Evolutionary conservation across 176 grass and related monocot genomes (phyloP), one percentile per base, ranked within the genome.

Genomic region (Areca catechu): DNA sequence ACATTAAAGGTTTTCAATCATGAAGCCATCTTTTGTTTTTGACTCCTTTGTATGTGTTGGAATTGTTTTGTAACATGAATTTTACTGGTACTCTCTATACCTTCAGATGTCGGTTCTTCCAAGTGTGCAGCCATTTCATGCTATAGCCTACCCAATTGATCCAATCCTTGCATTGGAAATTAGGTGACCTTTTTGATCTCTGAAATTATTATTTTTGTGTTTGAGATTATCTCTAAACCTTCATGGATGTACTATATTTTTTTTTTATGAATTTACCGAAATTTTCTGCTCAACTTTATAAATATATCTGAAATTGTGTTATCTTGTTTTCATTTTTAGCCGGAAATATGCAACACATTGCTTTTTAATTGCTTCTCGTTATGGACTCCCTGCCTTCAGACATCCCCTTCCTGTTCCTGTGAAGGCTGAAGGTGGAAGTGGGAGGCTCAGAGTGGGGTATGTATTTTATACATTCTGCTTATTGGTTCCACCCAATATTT

Each of bases 51-150:
- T 53, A 54, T 4, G 48, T 2, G 21, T 51, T 30, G 16, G 17
- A 34, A 43, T 43, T 12, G 9, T 43, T 43, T 43, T 43, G 34
- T 43, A 43, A 43, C 34, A 43, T 43, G 34, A 43, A 43, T 43
- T 43, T 12, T 14, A 43, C 9, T 43, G 7, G 1, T 12, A 43
- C 34, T 43, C 27, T 24, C 7, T 56, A 22, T 57, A 28, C n/a
- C 30, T 72, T 59, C 63, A 76, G 51, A 63, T 63, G 29, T 49
- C 56, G 19, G 24, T 95, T 72, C 84, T 95, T 62, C 89, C 89
- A 64, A 88, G 89, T 64, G 89, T 95, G 71, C 89, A 95, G 62
- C 89, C 89, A 76, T 95, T 95, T 75, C 89, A 95, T 85, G 89
- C 89, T 61, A 95, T 95, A 62, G 89, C 89, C 53, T 95, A 95